Evolutionary conservation across 352 stramenopile species (phyloP).

Genomic region (Phytophthora colocasiae): DNA sequence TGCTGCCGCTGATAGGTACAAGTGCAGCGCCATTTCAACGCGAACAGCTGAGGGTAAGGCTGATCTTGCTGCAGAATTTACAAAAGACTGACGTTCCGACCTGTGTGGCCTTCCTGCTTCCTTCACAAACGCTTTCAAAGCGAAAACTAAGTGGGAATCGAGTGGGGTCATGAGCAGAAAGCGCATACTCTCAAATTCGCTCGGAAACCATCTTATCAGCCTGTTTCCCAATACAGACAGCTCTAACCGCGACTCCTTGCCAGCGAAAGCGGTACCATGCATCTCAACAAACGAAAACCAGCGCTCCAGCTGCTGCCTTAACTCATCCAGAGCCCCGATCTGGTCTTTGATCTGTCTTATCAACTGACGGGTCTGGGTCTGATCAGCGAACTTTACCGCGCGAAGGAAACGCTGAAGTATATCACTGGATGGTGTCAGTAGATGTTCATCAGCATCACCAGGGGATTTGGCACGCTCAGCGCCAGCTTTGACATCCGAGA

Average conservation of each 20-base stretch:
- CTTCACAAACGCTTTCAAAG: conserved; percentile 46
- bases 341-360: conserved; percentile 36
- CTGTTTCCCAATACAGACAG: conserved; percentile 48
- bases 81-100: conserved; percentile 8
- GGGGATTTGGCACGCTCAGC: conserved; percentile 12
- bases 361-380: conserved; percentile 27
- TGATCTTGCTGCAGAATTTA: conserved; percentile 14
- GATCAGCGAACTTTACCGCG: conserved; percentile 35
- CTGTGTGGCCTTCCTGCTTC: conserved; percentile 23
- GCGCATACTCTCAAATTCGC: conserved; percentile 38
- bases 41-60: conserved; percentile 33
- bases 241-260: conserved; percentile 51
- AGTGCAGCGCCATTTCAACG: conserved; percentile 47
- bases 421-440: conserved; percentile 42
- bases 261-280: conserved; percentile 31
- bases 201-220: conserved; percentile 56
- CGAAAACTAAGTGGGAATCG: conserved; percentile 40
- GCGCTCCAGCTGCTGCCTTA: conserved; percentile 49
- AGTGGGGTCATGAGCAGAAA: conserved; percentile 39
- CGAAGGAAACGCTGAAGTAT: conserved; percentile 40
- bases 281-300: conserved; percentile 50
- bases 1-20: conserved; percentile 35
- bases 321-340: conserved; percentile 19
- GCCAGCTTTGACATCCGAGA: conserved; percentile 38
- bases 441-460: conserved; percentile 2